These are phyloP conservation scores for Zoysia pacifica DNA, from an alignment of 176 grass and related monocot species.

Conservation along the genomic window DNA sequence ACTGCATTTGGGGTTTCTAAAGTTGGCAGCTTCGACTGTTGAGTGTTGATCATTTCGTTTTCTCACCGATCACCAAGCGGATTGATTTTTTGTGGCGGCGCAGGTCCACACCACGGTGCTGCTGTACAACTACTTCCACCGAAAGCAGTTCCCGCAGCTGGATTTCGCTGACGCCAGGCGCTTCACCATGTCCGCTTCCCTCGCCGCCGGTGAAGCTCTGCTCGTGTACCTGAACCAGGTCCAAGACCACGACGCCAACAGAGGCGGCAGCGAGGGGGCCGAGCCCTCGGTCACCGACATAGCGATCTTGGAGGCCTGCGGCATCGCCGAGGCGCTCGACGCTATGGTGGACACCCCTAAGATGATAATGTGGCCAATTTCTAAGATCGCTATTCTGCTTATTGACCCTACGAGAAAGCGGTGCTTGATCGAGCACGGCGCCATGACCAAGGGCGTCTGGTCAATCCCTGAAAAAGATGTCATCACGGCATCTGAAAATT, in stretches of 20 bases:
- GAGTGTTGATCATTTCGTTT: background rate
- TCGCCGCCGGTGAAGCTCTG: constrained; percentile 35
- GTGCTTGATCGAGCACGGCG: constrained; percentile 57
- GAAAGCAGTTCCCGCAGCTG: constrained; percentile 56
- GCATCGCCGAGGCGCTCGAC: constrained; percentile 52
- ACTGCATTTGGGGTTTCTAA: background rate
- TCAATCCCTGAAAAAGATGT: constrained; percentile 65
- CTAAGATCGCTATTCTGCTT: constrained; percentile 63
- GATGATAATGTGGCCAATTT: constrained; percentile 53
- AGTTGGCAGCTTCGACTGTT: background rate
- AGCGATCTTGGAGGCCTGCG: constrained; percentile 47
- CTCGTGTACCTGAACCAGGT: constrained; percentile 37
- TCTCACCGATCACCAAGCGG: background rate
- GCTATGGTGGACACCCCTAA: constrained; percentile 31
- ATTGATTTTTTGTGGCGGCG: background rate
- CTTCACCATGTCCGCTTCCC: constrained; percentile 40
- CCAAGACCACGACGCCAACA: background rate
- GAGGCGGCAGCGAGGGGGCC: background rate
- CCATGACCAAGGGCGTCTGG: constrained; percentile 49
- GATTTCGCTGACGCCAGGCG: constrained; percentile 35
- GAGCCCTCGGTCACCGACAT: constrained; percentile 48
- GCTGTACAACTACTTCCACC: constrained; percentile 80
- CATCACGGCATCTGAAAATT: background rate
- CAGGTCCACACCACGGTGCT: constrained; percentile 75
- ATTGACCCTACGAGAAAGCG: constrained; percentile 38